phyloP scores from a whole-genome alignment of 2,329 filamentous ascomycete species.

The Colletotrichum eleusines region DNA sequence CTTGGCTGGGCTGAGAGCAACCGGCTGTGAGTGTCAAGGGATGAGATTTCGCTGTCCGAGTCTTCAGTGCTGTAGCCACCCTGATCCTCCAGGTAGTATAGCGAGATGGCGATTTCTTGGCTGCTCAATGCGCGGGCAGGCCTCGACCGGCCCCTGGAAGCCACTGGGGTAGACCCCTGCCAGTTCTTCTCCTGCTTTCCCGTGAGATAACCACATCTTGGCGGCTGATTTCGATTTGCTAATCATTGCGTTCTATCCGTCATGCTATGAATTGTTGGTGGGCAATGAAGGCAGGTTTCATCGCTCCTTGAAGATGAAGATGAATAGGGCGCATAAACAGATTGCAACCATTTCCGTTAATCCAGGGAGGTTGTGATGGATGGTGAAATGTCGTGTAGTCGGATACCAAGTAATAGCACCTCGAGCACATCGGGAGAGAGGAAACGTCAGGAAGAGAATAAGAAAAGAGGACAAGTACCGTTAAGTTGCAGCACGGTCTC shows the following conservation, averaged over 20 bases:
- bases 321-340: conserved; percentile 1
- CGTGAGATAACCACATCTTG: conserved; percentile 34
- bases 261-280: not conserved
- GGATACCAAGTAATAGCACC: conserved; percentile 4
- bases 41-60: conserved; percentile 5
- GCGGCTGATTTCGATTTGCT: conserved; percentile 27
- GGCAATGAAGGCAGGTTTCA: not conserved
- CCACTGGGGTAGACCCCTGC: conserved; percentile 38
- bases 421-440: not conserved
- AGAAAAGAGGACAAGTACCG: conserved; percentile 15
- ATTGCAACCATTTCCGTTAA: conserved; percentile 1
- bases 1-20: not conserved
- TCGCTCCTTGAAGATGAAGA: not conserved
- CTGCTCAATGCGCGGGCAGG: conserved; percentile 13
- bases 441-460: not conserved
- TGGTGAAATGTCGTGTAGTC: conserved; percentile 19
- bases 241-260: conserved; percentile 3
- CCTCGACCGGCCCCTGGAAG: conserved; percentile 26
- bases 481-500: conserved; percentile 33
- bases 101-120: conserved; percentile 20
- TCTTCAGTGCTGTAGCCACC: not conserved
- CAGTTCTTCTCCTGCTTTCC: conserved; percentile 17
- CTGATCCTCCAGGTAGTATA: conserved; percentile 10
- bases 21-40: not conserved
- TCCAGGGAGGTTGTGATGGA: not conserved